Percentiles rank a stretch among this genome's conserved stretches.
Conservation (phyloP, 257 asterid genomes). For the Solanum corneliomulleri region DNA sequence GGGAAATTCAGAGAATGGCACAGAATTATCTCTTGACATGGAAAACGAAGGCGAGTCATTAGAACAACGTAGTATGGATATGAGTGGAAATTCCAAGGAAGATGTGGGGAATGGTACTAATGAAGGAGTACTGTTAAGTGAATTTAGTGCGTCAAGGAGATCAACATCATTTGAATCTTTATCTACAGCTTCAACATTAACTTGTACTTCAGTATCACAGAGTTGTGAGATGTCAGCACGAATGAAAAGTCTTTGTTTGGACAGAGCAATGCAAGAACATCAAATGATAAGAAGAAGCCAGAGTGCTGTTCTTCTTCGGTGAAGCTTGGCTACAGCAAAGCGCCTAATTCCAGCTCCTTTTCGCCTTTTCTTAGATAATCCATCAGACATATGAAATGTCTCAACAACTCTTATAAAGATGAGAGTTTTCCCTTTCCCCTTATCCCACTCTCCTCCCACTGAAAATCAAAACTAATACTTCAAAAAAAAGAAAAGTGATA, state of each 20-base stretch:
- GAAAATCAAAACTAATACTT: not conserved
- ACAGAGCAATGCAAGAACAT: not conserved
- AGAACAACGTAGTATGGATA: not conserved
- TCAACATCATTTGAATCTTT: constrained; percentile 10
- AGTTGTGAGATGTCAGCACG: not conserved
- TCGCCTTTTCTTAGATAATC: not conserved
- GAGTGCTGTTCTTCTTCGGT: not conserved
- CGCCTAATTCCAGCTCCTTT: not conserved
- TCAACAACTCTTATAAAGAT: not conserved
- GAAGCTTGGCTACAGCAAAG: not conserved
- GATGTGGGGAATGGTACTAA: not conserved
- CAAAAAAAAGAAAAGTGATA: not conserved
- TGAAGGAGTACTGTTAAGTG: constrained; percentile 6
- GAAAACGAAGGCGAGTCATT: constrained; percentile 10
- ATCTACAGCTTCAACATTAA: not conserved
- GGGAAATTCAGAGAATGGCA: constrained; percentile 2
- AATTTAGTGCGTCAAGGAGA: constrained; percentile 31
- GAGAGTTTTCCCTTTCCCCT: not conserved
- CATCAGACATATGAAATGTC: not conserved
- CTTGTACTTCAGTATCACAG: not conserved
- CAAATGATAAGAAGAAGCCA: not conserved
- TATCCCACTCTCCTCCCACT: not conserved
- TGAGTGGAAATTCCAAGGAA: not conserved
- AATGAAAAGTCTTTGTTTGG: not conserved
- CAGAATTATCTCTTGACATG: constrained; percentile 2